Percentiles rank a stretch among this genome's conserved stretches.
Evolutionary conservation across 208 protist species (phyloP).

Genomic region (Crithidia brevicula): DNA sequence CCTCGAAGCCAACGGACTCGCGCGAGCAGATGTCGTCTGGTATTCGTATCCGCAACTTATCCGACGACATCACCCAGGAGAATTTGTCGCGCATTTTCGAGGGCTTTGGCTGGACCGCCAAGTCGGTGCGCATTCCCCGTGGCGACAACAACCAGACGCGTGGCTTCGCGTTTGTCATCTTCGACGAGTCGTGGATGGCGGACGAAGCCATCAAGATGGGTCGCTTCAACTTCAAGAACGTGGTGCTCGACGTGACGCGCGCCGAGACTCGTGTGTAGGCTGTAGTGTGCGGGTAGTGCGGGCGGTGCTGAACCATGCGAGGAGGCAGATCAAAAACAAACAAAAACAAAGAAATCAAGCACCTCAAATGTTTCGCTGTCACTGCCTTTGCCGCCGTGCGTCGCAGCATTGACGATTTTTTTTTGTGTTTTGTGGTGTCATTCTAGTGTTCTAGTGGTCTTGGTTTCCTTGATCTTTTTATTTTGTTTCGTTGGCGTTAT

Average conservation of each 20-base stretch:
- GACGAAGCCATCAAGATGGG: conserved; percentile 38
- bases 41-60: conserved; percentile 83
- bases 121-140: conserved; percentile 62
- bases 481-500: too few relatives aligned
- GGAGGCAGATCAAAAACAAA: not conserved
- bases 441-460: too few relatives aligned
- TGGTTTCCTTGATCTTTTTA: too few relatives aligned
- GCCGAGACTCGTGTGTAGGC: conserved; percentile 41
- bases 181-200: conserved; percentile 48
- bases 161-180: conserved; percentile 87
- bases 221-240: conserved; percentile 81
- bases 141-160: conserved; percentile 61
- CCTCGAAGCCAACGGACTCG: conserved; percentile 33
- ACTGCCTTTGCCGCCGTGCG: too few relatives aligned
- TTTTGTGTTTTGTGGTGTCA: too few relatives aligned
- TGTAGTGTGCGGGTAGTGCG: too few relatives aligned
- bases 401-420: too few relatives aligned
- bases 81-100: conserved; percentile 81
- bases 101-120: conserved; percentile 48
- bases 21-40: conserved; percentile 51
- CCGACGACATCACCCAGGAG: conserved; percentile 79
- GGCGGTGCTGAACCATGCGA: not conserved
- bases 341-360: conserved; percentile 3
- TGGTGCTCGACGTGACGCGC: conserved; percentile 64
- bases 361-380: too few relatives aligned